Percentiles rank a stretch among this genome's conserved stretches.
These are phyloP conservation scores for Trichoderma brevicompactum DNA, from an alignment of 2,329 filamentous ascomycete genomes.

Conservation along the genomic window DNA sequence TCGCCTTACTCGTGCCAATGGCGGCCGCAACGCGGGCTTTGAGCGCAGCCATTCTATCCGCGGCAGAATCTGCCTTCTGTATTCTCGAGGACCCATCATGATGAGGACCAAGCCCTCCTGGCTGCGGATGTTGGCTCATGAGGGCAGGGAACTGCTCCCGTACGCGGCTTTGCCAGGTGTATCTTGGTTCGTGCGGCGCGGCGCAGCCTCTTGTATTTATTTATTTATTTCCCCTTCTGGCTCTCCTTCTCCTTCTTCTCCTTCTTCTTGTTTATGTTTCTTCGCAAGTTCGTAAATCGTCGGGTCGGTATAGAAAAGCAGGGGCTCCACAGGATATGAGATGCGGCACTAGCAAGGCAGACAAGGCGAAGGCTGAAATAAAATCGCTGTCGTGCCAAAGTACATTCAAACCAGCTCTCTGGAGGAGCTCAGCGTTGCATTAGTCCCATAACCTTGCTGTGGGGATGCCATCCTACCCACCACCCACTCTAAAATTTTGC, in stretches of 20 bases:
- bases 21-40: conserved; percentile 80
- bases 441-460: background rate
- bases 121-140: conserved; percentile 59
- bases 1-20: conserved; percentile 62
- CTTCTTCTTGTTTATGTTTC: background rate
- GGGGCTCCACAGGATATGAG: background rate
- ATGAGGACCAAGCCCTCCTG: conserved; percentile 59
- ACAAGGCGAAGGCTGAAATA: background rate
- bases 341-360: conserved; percentile 2
- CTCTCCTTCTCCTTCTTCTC: background rate
- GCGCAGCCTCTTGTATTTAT: no score
- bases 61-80: conserved; percentile 60
- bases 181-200: no score
- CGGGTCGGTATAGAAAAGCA: conserved; percentile 4
- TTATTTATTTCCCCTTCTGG: no score
- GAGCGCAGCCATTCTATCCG: conserved; percentile 73
- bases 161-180: background rate
- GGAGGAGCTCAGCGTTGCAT: background rate
- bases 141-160: conserved; percentile 7
- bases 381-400: no score
- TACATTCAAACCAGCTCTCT: no score
- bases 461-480: conserved; percentile 19
- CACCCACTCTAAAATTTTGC: conserved; percentile 45
- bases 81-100: conserved; percentile 59
- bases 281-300: background rate